These are phyloP conservation scores for Draba incana DNA, from an alignment of 345 rosid species.

Conservation along the genomic window DNA sequence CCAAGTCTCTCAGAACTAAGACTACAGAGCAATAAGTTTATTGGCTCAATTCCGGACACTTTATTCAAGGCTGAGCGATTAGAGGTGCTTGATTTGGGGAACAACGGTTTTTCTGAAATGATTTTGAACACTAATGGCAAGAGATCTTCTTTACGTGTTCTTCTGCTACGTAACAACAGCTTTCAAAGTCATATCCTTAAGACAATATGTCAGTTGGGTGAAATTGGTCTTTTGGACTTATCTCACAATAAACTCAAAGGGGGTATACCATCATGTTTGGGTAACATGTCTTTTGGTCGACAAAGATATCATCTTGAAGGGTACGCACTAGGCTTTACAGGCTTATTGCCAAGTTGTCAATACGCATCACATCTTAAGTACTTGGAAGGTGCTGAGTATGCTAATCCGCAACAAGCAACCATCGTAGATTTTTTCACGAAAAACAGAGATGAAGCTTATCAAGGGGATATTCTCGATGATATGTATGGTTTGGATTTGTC, in stretches of 20 bases:
- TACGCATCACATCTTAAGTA: too few relatives aligned
- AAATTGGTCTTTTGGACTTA: constrained; percentile 28
- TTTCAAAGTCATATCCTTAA: constrained; percentile 52
- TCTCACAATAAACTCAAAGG: constrained; percentile 35
- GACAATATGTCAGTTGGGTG: constrained; percentile 21
- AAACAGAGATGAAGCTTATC: constrained; percentile 26
- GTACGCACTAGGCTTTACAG: too few relatives aligned
- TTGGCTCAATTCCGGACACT: constrained; percentile 45
- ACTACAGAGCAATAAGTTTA: constrained; percentile 43
- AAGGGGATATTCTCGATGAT: constrained; percentile 37
- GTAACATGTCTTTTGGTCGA: constrained; percentile 27
- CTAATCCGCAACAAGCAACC: neutral
- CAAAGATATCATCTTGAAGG: neutral
- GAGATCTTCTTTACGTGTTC: constrained; percentile 54
- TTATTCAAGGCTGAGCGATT: constrained; percentile 52
- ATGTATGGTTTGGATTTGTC: constrained; percentile 63
- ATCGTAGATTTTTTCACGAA: constrained; percentile 26
- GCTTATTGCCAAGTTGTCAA: too few relatives aligned
- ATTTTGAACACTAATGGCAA: constrained; percentile 53
- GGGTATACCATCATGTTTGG: constrained; percentile 22
- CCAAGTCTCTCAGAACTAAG: constrained; percentile 1
- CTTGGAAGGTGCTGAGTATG: too few relatives aligned
- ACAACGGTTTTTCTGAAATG: constrained; percentile 53
- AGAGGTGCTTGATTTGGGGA: constrained; percentile 56
- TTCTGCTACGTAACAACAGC: constrained; percentile 63